Percentiles rank a stretch among this genome's conserved stretches.
Evolutionary conservation across 2,329 filamentous ascomycete genomes (phyloP).

Genomic region (Exophiala mesophila): DNA sequence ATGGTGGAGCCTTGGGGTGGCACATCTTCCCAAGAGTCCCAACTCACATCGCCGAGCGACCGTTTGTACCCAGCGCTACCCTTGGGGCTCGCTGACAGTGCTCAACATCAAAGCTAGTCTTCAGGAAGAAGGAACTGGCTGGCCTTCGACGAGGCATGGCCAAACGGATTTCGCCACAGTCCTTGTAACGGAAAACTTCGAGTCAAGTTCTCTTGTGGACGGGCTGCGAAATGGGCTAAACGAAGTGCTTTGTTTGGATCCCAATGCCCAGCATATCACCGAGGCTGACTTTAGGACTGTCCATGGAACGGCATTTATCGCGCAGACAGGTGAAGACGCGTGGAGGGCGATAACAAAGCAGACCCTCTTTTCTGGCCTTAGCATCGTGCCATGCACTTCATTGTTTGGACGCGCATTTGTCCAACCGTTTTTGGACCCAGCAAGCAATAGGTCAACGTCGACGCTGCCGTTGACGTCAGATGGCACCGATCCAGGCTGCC

Average conservation of each 20-base stretch:
- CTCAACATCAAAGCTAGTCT: background rate
- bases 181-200: too few relatives aligned
- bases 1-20: conserved; percentile 70
- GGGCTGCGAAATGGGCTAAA: too few relatives aligned
- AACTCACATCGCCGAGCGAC: background rate
- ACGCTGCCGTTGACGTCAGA: background rate
- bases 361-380: conserved; percentile 7
- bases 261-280: too few relatives aligned
- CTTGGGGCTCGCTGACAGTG: background rate
- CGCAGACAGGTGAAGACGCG: background rate
- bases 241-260: too few relatives aligned
- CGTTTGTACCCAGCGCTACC: background rate
- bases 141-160: too few relatives aligned
- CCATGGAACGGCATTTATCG: conserved; percentile 19
- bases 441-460: too few relatives aligned
- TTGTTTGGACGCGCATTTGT: conserved; percentile 46
- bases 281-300: too few relatives aligned
- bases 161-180: too few relatives aligned
- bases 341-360: conserved; percentile 6
- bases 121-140: too few relatives aligned
- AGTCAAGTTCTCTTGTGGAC: too few relatives aligned
- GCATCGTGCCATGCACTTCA: conserved; percentile 33
- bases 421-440: too few relatives aligned
- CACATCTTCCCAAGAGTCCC: conserved; percentile 37
- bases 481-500: background rate